A percentile compares a stretch with the other conserved stretches of the same genome.
Evolutionary conservation across 805 yeast species (phyloP).

Genomic region (Wickerhamiella musiphila): DNA sequence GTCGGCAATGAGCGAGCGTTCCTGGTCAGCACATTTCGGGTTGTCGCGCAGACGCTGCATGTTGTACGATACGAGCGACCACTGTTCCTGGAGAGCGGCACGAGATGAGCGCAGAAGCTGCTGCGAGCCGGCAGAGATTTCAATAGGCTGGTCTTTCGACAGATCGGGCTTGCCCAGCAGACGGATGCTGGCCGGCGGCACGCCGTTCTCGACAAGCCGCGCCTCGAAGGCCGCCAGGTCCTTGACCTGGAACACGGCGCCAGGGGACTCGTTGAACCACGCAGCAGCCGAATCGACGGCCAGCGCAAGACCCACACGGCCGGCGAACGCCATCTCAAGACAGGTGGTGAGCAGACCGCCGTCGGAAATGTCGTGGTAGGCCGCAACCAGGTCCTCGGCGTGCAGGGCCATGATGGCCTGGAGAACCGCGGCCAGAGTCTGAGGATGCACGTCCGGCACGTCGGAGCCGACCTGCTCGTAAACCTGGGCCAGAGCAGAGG

Average conservation of each 20-base stretch:
- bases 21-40: slow-evolving; percentile 80
- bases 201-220: slow-evolving; percentile 40
- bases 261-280: slow-evolving; percentile 84
- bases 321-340: slow-evolving; percentile 94
- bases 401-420: slow-evolving; percentile 58
- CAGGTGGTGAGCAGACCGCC: slow-evolving; percentile 84
- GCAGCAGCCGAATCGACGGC: slow-evolving; percentile 28
- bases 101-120: slow-evolving; percentile 34
- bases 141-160: slow-evolving; percentile 33
- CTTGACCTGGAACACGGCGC: slow-evolving; percentile 82
- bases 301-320: slow-evolving; percentile 66
- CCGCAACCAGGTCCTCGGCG: slow-evolving; percentile 40
- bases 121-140: slow-evolving; percentile 30
- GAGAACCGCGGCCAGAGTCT: slow-evolving; percentile 50
- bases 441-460: slow-evolving; percentile 63
- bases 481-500: slow-evolving; percentile 88
- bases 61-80: slow-evolving; percentile 80
- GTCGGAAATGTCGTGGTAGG: slow-evolving; percentile 92
- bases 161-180: slow-evolving; percentile 46
- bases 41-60: slow-evolving; percentile 88
- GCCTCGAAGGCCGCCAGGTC: slow-evolving; percentile 38
- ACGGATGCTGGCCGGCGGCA: slow-evolving; percentile 35
- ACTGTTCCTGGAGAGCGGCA: slow-evolving; percentile 55
- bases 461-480: slow-evolving; percentile 71
- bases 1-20: slow-evolving; percentile 54